These are phyloP conservation scores for Theobroma cacao DNA, from an alignment of 345 rosid species.

Conservation along the genomic window DNA sequence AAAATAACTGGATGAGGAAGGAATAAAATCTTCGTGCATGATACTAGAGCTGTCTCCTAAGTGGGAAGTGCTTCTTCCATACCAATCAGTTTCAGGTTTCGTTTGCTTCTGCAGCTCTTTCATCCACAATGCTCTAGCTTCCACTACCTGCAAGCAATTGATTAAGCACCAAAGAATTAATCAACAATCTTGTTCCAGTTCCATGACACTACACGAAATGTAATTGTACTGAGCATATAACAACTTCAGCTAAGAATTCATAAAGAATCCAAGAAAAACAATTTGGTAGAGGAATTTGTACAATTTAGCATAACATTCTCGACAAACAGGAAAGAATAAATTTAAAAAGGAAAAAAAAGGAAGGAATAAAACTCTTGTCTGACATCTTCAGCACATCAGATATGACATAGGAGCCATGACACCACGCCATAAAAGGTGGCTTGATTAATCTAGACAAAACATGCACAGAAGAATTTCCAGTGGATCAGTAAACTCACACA, in stretches of 20 bases:
- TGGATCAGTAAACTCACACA: not conserved
- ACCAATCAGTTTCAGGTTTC: constrained; percentile 42
- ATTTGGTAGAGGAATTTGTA: not conserved
- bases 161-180: constrained; percentile 11
- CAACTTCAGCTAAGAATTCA: not conserved
- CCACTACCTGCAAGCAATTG: constrained; percentile 52
- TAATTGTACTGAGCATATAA: not conserved
- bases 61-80: constrained; percentile 38
- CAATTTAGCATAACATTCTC: not conserved
- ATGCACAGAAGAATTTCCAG: not conserved
- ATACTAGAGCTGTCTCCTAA: constrained; percentile 13
- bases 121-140: constrained; percentile 76
- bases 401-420: not conserved
- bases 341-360: not conserved
- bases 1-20: constrained; percentile 25
- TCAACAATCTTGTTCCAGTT: constrained; percentile 1
- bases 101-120: constrained; percentile 68
- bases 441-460: not conserved
- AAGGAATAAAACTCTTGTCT: not conserved
- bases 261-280: not conserved
- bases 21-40: constrained; percentile 28
- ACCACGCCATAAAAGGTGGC: not conserved
- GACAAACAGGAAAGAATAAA: not conserved
- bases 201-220: not conserved
- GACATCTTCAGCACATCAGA: not conserved